These are phyloP conservation scores for Populus tomentosa DNA, from an alignment of 441 rosid species.

Conservation along the genomic window DNA sequence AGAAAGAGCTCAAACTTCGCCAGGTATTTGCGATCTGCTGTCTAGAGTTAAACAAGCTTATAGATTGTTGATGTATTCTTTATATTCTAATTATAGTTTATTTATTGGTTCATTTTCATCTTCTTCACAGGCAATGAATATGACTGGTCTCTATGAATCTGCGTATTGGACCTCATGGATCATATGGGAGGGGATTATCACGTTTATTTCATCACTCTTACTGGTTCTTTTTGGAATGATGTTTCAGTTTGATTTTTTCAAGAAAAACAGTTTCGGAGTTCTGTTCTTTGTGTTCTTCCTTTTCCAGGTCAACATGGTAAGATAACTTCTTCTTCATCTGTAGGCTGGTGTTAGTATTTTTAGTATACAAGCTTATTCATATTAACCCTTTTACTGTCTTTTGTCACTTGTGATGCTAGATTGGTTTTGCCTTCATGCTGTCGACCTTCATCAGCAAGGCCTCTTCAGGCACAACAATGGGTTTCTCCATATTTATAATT, in stretches of 20 bases:
- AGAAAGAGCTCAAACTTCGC: slow-evolving; percentile 97
- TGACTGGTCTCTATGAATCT: slow-evolving; percentile 85
- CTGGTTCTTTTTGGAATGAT: slow-evolving; percentile 82
- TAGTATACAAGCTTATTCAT: slow-evolving; percentile 3
- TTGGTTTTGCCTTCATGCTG: slow-evolving; percentile 70
- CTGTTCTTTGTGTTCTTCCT: slow-evolving; percentile 72
- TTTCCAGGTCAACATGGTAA: slow-evolving; percentile 88
- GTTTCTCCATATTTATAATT: slow-evolving; percentile 72
- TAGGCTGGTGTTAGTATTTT: not conserved
- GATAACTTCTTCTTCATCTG: slow-evolving; percentile 3
- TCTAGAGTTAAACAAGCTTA: slow-evolving; percentile 4
- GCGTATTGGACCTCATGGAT: slow-evolving; percentile 97
- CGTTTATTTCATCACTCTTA: slow-evolving; percentile 66
- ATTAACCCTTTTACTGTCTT: slow-evolving; percentile 9
- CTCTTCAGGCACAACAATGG: slow-evolving; percentile 72
- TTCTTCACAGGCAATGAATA: slow-evolving; percentile 67
- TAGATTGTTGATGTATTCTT: not conserved
- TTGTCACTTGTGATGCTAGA: slow-evolving; percentile 39
- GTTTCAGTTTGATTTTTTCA: slow-evolving; percentile 81
- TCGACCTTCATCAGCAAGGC: slow-evolving; percentile 77
- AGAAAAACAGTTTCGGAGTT: slow-evolving; percentile 66
- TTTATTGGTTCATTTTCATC: slow-evolving; percentile 8
- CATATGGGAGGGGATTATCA: slow-evolving; percentile 69
- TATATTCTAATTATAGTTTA: not conserved
- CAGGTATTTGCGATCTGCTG: slow-evolving; percentile 44